Percentiles rank a stretch among this genome's conserved stretches.
Evolutionary conservation across 768 basidiomycete species (phyloP).

Genomic region (Porpolomopsis calyptriformis): DNA sequence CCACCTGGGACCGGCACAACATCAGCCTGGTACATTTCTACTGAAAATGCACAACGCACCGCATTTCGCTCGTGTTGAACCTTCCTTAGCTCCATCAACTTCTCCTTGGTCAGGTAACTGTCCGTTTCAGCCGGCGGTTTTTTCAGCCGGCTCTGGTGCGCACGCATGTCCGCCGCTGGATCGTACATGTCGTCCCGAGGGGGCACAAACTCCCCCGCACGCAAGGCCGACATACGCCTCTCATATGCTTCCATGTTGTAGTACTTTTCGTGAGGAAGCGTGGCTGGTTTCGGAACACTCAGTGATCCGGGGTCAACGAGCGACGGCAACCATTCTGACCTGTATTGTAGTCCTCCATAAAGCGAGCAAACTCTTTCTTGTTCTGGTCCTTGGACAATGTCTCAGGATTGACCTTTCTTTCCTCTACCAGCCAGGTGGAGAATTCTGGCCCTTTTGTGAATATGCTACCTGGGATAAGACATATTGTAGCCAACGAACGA

Average conservation of each 20-base stretch:
- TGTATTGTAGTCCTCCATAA: constrained; percentile 78
- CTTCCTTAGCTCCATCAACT: constrained; percentile 68
- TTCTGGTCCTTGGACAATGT: constrained; percentile 76
- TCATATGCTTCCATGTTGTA: constrained; percentile 86
- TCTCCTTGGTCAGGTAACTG: constrained; percentile 66
- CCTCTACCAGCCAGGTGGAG: constrained; percentile 87
- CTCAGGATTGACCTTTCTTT: constrained; percentile 85
- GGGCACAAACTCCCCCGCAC: constrained; percentile 74
- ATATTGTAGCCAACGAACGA: not conserved
- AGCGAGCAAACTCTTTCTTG: constrained; percentile 75
- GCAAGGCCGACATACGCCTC: constrained; percentile 70
- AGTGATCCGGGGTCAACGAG: not conserved
- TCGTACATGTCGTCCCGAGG: constrained; percentile 68
- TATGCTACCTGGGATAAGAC: constrained; percentile 38
- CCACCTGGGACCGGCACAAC: constrained; percentile 33
- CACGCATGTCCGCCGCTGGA: constrained; percentile 74
- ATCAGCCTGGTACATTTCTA: not conserved
- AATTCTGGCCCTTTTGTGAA: constrained; percentile 81
- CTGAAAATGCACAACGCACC: constrained; percentile 29
- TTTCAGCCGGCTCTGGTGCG: constrained; percentile 61
- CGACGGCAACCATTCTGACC: constrained; percentile 30
- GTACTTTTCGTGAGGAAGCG: constrained; percentile 90
- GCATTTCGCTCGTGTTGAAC: constrained; percentile 81
- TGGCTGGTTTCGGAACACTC: constrained; percentile 40
- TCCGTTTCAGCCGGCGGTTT: constrained; percentile 57